These are phyloP conservation scores for Phytophthora boehmeriae DNA, from an alignment of 352 stramenopile genomes.

Conservation along the genomic window DNA sequence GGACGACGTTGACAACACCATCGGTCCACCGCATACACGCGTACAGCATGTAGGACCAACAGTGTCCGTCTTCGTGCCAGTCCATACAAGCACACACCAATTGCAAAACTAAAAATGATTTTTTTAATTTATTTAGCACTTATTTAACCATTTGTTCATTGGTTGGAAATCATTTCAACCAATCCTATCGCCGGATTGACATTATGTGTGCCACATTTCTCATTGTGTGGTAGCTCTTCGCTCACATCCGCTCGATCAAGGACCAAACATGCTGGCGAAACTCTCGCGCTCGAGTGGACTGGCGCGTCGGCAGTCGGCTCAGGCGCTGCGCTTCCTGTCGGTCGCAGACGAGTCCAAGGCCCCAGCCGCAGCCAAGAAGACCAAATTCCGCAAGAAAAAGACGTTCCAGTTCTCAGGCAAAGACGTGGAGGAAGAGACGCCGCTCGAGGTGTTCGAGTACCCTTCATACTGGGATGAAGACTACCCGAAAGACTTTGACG, in stretches of 20 bases:
- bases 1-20: constrained; percentile 23
- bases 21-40: constrained; percentile 14
- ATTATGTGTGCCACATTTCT: not conserved
- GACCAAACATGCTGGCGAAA: constrained; percentile 33
- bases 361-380: constrained; percentile 4
- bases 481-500: constrained; percentile 72
- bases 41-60: constrained; percentile 5
- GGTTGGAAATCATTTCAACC: too few species aligned
- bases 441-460: constrained; percentile 74
- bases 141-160: not conserved
- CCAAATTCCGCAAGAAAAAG: constrained; percentile 62
- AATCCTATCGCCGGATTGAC: too few species aligned
- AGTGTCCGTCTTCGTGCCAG: constrained; percentile 30
- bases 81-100: too few species aligned
- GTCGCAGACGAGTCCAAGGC: constrained; percentile 13
- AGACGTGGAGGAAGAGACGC: constrained; percentile 33
- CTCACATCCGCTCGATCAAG: constrained; percentile 16
- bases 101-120: too few species aligned
- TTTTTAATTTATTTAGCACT: not conserved
- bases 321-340: constrained; percentile 45
- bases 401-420: constrained; percentile 71
- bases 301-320: constrained; percentile 28
- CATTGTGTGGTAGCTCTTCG: constrained; percentile 30
- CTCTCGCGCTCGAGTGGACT: constrained; percentile 31
- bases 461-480: constrained; percentile 80